Evolutionary conservation across 2,329 filamentous ascomycete genomes (phyloP).

Genomic region (Metarhizium humberi): DNA sequence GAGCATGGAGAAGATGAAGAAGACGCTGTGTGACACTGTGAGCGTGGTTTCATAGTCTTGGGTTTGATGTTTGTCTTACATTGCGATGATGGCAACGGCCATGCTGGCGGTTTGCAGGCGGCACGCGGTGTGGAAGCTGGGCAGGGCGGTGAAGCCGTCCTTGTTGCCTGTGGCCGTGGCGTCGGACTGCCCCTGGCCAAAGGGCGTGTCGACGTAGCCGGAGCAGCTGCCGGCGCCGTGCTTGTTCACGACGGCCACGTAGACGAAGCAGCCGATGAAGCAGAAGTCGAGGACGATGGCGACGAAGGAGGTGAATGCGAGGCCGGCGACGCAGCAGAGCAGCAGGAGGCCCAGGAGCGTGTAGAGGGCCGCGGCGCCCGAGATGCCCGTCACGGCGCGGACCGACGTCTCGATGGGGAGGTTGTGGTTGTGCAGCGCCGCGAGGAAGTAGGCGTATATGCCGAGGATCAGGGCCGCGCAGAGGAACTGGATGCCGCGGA

Average conservation of each 20-base stretch:
- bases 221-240: constrained; percentile 57
- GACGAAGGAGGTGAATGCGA: constrained; percentile 61
- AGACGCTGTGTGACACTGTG: constrained; percentile 37
- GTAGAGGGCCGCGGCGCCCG: constrained; percentile 68
- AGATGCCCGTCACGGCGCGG: constrained; percentile 69
- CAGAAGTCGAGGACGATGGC: constrained; percentile 67
- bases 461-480: constrained; percentile 65
- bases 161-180: constrained; percentile 34
- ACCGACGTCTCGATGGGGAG: constrained; percentile 53
- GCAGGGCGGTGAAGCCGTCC: constrained; percentile 38
- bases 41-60: too few relatives aligned
- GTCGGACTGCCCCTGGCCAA: constrained; percentile 54
- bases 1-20: constrained; percentile 65
- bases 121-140: constrained; percentile 50
- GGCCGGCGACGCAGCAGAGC: constrained; percentile 71
- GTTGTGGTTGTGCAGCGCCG: constrained; percentile 57
- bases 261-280: constrained; percentile 72
- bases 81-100: constrained; percentile 67
- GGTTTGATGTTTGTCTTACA: constrained; percentile 36
- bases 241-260: constrained; percentile 67
- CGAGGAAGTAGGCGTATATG: constrained; percentile 79
- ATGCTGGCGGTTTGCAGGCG: constrained; percentile 67
- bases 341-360: constrained; percentile 61
- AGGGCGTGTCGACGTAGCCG: constrained; percentile 51
- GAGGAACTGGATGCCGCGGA: constrained; percentile 66